Percentiles rank a stretch among this genome's conserved stretches.
Conservation (phyloP, 805 yeast genomes). For the Wickerhamiella vanderwaltii region DNA sequence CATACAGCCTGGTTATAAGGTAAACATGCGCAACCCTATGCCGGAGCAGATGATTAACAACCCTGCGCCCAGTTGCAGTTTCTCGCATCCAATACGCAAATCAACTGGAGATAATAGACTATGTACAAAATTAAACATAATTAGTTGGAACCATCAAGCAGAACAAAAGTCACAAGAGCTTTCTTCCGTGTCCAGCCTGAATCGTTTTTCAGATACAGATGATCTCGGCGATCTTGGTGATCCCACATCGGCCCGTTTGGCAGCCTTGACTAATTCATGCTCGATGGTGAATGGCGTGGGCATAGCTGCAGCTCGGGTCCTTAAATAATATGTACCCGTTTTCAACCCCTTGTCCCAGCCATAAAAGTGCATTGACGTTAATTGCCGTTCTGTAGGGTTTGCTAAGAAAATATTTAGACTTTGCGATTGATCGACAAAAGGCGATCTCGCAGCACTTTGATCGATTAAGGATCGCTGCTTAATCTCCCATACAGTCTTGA, state of each 20-base stretch:
- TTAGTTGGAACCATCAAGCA: no score
- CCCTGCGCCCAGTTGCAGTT: no score
- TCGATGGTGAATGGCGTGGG: slow-evolving; percentile 82
- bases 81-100: no score
- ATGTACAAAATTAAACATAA: no score
- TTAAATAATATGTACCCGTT: slow-evolving; percentile 92
- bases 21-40: no score
- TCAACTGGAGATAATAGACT: no score
- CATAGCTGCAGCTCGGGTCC: slow-evolving; percentile 91
- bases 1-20: no score
- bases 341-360: slow-evolving; percentile 96
- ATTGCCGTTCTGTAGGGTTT: slow-evolving; percentile 82
- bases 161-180: slow-evolving; percentile 14
- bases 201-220: slow-evolving; percentile 2
- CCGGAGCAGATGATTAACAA: no score
- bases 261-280: slow-evolving; percentile 13
- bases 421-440: slow-evolving; percentile 78
- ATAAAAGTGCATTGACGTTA: slow-evolving; percentile 94
- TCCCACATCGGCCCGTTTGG: background rate
- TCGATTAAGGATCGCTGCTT: slow-evolving; percentile 70
- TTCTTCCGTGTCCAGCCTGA: background rate
- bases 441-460: slow-evolving; percentile 65
- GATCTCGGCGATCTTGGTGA: slow-evolving; percentile 9
- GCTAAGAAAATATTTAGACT: slow-evolving; percentile 75
- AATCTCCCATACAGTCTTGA: slow-evolving; percentile 90